These are phyloP conservation scores for Nissolia schottii DNA, from an alignment of 306 rosid species.

Conservation along the genomic window DNA sequence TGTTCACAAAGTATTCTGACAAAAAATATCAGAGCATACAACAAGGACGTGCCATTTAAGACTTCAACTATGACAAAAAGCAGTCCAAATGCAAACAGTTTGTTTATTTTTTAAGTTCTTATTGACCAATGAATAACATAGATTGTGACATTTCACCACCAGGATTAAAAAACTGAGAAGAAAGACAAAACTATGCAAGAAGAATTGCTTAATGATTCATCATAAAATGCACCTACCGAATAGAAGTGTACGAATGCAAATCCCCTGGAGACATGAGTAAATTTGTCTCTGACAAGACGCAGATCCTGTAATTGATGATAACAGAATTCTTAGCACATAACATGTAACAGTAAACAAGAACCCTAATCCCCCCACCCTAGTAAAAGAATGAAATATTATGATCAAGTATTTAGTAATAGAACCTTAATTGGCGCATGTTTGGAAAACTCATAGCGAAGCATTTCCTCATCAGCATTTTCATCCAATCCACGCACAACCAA, in stretches of 20 bases:
- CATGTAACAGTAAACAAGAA: slow-evolving; percentile 16
- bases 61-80: not conserved
- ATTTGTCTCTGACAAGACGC: slow-evolving; percentile 96
- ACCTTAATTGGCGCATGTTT: slow-evolving; percentile 98
- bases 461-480: slow-evolving; percentile 98
- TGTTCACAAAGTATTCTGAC: too few species aligned
- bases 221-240: slow-evolving; percentile 57
- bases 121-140: not conserved
- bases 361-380: not conserved
- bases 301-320: slow-evolving; percentile 68
- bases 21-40: too few species aligned
- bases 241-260: slow-evolving; percentile 96
- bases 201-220: slow-evolving; percentile 7
- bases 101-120: not conserved
- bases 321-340: slow-evolving; percentile 10
- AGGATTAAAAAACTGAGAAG: not conserved
- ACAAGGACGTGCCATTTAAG: not conserved
- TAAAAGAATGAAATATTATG: not conserved
- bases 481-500: slow-evolving; percentile 99
- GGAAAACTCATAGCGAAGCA: slow-evolving; percentile 97
- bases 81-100: not conserved
- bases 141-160: not conserved
- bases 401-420: slow-evolving; percentile 13
- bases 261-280: slow-evolving; percentile 96
- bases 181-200: not conserved